phyloP scores from a whole-genome alignment of 2,329 filamentous ascomycete species.

The Hirsutella rhossiliensis region DNA sequence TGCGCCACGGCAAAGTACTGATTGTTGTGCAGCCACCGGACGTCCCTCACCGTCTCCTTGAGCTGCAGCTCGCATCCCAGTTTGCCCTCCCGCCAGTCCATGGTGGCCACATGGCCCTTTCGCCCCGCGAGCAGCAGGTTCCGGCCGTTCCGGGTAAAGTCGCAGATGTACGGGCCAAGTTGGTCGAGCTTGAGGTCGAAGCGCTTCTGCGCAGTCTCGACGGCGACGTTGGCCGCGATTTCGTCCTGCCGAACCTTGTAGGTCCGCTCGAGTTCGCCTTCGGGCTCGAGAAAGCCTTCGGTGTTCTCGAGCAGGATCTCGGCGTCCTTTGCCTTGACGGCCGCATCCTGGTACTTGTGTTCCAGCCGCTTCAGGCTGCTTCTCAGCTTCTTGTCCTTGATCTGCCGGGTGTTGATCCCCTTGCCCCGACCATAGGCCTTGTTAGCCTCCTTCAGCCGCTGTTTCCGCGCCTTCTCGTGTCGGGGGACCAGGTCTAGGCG shows the following conservation, averaged over 20 bases:
- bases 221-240: constrained; percentile 58
- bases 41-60: constrained; percentile 79
- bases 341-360: constrained; percentile 67
- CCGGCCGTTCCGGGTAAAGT: constrained; percentile 83
- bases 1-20: constrained; percentile 92
- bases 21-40: constrained; percentile 88
- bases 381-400: constrained; percentile 85
- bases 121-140: constrained; percentile 75
- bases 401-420: constrained; percentile 55
- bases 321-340: constrained; percentile 80
- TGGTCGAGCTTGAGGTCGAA: constrained; percentile 79
- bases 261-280: constrained; percentile 78
- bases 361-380: constrained; percentile 70
- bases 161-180: constrained; percentile 75
- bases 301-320: constrained; percentile 88
- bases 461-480: constrained; percentile 36
- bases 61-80: constrained; percentile 85
- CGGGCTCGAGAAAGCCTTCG: constrained; percentile 75
- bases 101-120: constrained; percentile 90
- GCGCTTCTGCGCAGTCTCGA: constrained; percentile 82
- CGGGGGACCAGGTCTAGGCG: constrained; percentile 40
- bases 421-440: constrained; percentile 76
- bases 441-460: constrained; percentile 50
- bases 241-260: constrained; percentile 89
- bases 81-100: constrained; percentile 92